These are phyloP conservation scores for Talaromyces sp. DNA, from an alignment of 2,329 filamentous ascomycete genomes.

Conservation along the genomic window DNA sequence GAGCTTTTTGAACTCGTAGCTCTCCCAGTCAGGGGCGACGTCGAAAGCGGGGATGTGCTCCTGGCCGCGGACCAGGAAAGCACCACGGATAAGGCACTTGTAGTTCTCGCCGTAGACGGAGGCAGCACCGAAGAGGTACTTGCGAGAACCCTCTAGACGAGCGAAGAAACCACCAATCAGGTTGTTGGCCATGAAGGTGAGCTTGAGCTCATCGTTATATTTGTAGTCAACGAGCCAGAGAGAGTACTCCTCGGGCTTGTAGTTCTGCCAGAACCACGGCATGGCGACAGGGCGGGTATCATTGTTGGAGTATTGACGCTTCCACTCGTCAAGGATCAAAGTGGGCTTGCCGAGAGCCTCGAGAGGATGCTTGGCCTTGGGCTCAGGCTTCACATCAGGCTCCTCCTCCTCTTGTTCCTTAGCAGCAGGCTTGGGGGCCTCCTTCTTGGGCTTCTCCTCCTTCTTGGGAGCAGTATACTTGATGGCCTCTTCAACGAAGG, in stretches of 20 bases:
- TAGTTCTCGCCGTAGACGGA: conserved; percentile 88
- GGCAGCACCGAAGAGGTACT: conserved; percentile 90
- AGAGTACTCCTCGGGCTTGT: conserved; percentile 91
- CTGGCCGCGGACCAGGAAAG: conserved; percentile 91
- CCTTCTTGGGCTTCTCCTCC: conserved; percentile 64
- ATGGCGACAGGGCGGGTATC: conserved; percentile 76
- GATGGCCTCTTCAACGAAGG: conserved; percentile 76
- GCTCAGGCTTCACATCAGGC: conserved; percentile 56
- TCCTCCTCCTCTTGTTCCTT: conserved; percentile 52
- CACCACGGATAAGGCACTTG: conserved; percentile 86
- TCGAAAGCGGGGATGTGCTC: conserved; percentile 84
- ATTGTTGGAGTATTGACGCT: conserved; percentile 97
- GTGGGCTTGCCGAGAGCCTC: conserved; percentile 76
- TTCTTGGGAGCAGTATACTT: conserved; percentile 73
- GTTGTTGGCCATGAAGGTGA: conserved; percentile 99
- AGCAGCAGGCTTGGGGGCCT: conserved; percentile 50
- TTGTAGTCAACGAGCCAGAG: conserved; percentile 95
- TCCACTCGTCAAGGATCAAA: conserved; percentile 91
- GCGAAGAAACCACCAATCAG: conserved; percentile 95
- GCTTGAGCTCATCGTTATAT: conserved; percentile 97
- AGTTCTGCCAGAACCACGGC: conserved; percentile 98
- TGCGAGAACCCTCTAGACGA: conserved; percentile 94
- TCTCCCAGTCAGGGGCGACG: conserved; percentile 95
- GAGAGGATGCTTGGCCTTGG: conserved; percentile 96
- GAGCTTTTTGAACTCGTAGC: conserved; percentile 94